These are phyloP conservation scores for Acacia crassicarpa DNA, from an alignment of 306 rosid genomes.

Conservation along the genomic window DNA sequence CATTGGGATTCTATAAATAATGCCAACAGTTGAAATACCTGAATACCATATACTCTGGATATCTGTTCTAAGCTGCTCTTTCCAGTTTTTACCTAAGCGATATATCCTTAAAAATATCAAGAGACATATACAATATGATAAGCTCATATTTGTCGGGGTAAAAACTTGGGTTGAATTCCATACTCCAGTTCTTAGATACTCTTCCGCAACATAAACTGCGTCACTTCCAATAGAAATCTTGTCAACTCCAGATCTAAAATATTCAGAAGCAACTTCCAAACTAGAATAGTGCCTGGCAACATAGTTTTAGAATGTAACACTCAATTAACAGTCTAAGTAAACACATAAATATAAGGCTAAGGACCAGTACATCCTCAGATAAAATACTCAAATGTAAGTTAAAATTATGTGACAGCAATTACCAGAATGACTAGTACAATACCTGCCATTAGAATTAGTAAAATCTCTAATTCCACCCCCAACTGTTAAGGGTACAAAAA, in stretches of 20 bases:
- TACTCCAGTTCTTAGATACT: constrained; percentile 86
- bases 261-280: constrained; percentile 97
- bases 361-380: neutral
- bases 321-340: neutral
- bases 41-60: constrained; percentile 94
- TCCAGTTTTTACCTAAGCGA: constrained; percentile 73
- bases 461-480: constrained; percentile 99
- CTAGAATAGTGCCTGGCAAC: constrained; percentile 82
- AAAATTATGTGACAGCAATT: constrained; percentile 8
- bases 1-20: constrained; percentile 50
- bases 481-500: constrained; percentile 95
- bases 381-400: neutral
- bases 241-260: constrained; percentile 97
- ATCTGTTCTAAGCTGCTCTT: constrained; percentile 96
- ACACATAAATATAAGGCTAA: neutral
- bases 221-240: constrained; percentile 98
- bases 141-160: constrained; percentile 22
- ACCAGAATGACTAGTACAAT: constrained; percentile 29
- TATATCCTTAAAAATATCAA: constrained; percentile 33
- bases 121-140: neutral
- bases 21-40: constrained; percentile 47
- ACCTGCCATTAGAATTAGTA: constrained; percentile 90
- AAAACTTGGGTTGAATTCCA: constrained; percentile 27
- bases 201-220: constrained; percentile 96
- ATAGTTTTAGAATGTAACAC: constrained; percentile 11